Conservation (phyloP, 1,139 yeast genomes). For the Meyerozyma smithsonii region DNA sequence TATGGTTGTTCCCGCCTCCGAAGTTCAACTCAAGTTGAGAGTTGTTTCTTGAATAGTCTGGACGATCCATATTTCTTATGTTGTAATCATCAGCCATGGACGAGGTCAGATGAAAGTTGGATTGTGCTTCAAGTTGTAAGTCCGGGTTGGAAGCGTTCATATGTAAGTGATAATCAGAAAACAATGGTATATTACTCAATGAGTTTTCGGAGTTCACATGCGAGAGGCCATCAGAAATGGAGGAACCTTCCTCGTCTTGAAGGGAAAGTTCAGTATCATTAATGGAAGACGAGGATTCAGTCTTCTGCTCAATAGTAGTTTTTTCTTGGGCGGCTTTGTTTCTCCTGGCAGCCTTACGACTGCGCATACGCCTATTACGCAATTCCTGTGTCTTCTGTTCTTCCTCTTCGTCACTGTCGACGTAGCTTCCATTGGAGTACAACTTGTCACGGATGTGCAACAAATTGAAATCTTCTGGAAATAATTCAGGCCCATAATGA, state of each 20-base stretch:
- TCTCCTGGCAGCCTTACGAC: constrained; percentile 18
- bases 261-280: constrained; percentile 20
- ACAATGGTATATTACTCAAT: constrained; percentile 52
- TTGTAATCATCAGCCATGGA: constrained; percentile 30
- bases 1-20: constrained; percentile 11
- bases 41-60: constrained; percentile 17
- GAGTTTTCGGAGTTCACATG: constrained; percentile 50
- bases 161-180: constrained; percentile 42
- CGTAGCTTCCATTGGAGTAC: constrained; percentile 22
- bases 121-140: constrained; percentile 22
- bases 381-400: constrained; percentile 52
- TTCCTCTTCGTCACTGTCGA: constrained; percentile 51
- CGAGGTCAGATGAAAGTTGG: constrained; percentile 21
- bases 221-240: constrained; percentile 50
- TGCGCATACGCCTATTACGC: constrained; percentile 39
- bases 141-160: constrained; percentile 25
- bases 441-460: constrained; percentile 31
- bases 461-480: constrained; percentile 45
- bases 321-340: constrained; percentile 10
- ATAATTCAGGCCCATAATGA: constrained; percentile 40
- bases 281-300: constrained; percentile 6
- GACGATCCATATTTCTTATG: constrained; percentile 7
- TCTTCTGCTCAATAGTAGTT: neutral
- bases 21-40: constrained; percentile 38
- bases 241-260: constrained; percentile 24